These are phyloP conservation scores for Syncephalastrum sp. DNA, from an alignment of 371 early-diverging fungal species.

Conservation along the genomic window DNA sequence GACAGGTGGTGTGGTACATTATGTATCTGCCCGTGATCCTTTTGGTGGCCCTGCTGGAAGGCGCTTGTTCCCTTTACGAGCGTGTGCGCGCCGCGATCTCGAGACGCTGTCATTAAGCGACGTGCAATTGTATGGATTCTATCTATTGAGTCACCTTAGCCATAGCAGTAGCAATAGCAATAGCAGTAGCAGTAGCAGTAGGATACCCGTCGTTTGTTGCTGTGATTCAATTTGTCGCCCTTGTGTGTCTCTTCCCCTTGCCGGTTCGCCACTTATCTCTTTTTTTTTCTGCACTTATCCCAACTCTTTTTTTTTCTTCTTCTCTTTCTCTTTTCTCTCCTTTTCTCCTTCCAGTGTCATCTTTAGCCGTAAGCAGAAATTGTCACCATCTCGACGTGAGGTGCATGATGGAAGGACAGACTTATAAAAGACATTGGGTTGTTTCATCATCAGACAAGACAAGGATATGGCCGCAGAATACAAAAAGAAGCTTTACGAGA, in stretches of 20 bases:
- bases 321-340: conserved; percentile 1
- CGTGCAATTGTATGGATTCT: too few relatives aligned
- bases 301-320: background rate
- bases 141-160: too few relatives aligned
- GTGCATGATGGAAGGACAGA: too few relatives aligned
- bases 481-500: conserved; percentile 67
- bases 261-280: conserved; percentile 2
- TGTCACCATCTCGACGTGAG: too few relatives aligned
- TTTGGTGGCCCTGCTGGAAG: conserved; percentile 18
- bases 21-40: conserved; percentile 36
- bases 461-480: conserved; percentile 50
- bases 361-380: too few relatives aligned
- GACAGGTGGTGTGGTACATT: conserved; percentile 40
- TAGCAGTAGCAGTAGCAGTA: too few relatives aligned
- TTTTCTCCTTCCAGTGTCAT: background rate
- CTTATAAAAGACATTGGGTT: background rate
- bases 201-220: too few relatives aligned
- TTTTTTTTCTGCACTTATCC: conserved; percentile 3
- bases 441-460: background rate
- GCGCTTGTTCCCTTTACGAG: background rate
- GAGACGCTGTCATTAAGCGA: too few relatives aligned
- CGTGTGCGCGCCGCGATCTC: too few relatives aligned
- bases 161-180: too few relatives aligned
- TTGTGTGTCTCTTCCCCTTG: too few relatives aligned
- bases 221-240: too few relatives aligned